phyloP scores from a whole-genome alignment of 2,329 filamentous ascomycete species.

The Chaetomiaceae sp. region DNA sequence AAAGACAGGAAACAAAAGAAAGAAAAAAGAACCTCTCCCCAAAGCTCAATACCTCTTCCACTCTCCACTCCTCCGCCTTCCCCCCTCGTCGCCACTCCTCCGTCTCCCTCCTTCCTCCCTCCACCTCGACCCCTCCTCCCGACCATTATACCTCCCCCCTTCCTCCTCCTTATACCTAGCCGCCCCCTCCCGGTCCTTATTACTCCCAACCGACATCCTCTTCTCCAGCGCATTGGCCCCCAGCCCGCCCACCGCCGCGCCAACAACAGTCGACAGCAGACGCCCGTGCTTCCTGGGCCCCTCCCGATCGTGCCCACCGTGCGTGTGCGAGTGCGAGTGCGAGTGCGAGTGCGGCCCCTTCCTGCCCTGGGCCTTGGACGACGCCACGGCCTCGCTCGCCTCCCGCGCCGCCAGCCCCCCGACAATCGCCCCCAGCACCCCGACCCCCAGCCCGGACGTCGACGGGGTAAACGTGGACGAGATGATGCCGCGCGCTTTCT shows the following conservation, averaged over 20 bases:
- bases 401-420: slow-evolving; percentile 51
- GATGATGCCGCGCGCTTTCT: slow-evolving; percentile 39
- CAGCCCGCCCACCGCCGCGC: slow-evolving; percentile 52
- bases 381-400: slow-evolving; percentile 36
- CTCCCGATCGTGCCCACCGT: neutral
- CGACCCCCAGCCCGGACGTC: slow-evolving; percentile 45
- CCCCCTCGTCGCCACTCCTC: no score
- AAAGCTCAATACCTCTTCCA: neutral
- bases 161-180: slow-evolving; percentile 16
- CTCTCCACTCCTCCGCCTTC: no score
- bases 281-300: slow-evolving; percentile 32
- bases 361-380: slow-evolving; percentile 1
- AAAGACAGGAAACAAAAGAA: no score
- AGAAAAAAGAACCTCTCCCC: no score
- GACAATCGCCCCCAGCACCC: slow-evolving; percentile 51
- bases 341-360: slow-evolving; percentile 18
- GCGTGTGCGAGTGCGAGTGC: no score
- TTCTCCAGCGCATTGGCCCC: slow-evolving; percentile 49
- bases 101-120: neutral
- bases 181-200: slow-evolving; percentile 27
- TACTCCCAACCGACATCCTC: slow-evolving; percentile 35
- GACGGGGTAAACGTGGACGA: slow-evolving; percentile 47
- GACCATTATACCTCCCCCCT: neutral
- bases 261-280: slow-evolving; percentile 47
- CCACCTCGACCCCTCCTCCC: neutral